Evolutionary conservation across 2,329 filamentous ascomycete genomes (phyloP).

Genomic region (Gaeumannomyces tritici): DNA sequence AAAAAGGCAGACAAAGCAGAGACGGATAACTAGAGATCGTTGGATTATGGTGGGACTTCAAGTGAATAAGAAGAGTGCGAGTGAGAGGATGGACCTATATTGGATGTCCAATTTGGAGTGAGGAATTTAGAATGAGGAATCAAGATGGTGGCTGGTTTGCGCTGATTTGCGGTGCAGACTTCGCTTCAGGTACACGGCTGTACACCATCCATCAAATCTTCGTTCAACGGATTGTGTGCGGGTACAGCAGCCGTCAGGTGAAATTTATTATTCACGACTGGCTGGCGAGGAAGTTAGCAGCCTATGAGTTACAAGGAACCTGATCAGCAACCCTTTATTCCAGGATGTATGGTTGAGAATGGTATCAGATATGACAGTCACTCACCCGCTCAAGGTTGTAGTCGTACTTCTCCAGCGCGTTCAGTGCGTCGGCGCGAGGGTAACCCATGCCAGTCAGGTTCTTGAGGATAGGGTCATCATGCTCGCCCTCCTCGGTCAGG

Average conservation of each 20-base stretch:
- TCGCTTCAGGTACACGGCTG: not conserved
- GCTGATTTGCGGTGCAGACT: not conserved
- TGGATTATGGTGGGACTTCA: not conserved
- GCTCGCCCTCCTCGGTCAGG: conserved; percentile 62
- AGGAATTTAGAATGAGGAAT: not conserved
- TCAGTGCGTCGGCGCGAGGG: conserved; percentile 59
- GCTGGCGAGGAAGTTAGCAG: conserved; percentile 46
- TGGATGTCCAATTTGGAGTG: not conserved
- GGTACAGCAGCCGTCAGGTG: no score
- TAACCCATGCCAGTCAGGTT: conserved; percentile 88
- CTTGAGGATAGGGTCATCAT: conserved; percentile 88
- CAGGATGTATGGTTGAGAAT: not conserved
- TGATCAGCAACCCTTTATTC: not conserved
- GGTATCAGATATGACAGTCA: conserved; percentile 8
- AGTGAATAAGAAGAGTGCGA: not conserved
- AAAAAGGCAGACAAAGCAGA: not conserved
- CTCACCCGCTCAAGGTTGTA: conserved; percentile 91
- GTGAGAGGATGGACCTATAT: not conserved
- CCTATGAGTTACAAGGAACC: conserved; percentile 21
- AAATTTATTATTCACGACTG: conserved; percentile 29
- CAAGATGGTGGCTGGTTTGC: not conserved
- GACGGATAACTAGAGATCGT: not conserved
- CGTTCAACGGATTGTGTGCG: not conserved
- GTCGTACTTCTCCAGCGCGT: conserved; percentile 85
- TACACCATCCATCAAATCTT: not conserved